Percentiles rank a stretch among this genome's conserved stretches.
Conservation (phyloP, 768 basidiomycete genomes). For the Suillus lakei region DNA sequence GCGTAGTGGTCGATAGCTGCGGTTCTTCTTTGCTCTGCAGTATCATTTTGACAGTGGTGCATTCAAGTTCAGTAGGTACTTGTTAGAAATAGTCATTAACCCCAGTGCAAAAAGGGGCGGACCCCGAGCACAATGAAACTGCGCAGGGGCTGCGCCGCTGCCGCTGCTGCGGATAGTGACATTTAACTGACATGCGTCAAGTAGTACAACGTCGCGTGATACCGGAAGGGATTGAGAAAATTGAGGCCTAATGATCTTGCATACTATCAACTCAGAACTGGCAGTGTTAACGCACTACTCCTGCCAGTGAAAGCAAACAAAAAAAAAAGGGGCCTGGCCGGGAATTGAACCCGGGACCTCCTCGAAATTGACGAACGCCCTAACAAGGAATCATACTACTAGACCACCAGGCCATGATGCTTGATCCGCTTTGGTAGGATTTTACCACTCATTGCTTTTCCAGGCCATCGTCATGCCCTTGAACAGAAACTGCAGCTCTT, state of each 20-base stretch:
- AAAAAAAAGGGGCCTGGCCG: constrained; percentile 68
- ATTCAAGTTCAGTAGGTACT: neutral
- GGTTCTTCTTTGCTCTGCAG: constrained; percentile 1
- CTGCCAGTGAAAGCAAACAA: too few species aligned
- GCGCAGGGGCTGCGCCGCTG: neutral
- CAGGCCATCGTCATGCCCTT: neutral
- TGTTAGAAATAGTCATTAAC: neutral
- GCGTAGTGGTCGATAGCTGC: neutral
- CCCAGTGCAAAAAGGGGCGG: neutral
- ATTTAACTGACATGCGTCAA: too few species aligned
- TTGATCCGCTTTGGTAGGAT: neutral
- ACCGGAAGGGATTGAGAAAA: too few species aligned
- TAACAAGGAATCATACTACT: constrained; percentile 72
- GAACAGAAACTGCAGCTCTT: neutral
- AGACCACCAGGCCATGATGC: constrained; percentile 56
- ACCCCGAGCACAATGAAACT: neutral
- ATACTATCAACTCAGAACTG: too few species aligned
- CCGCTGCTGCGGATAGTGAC: neutral
- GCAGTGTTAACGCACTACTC: too few species aligned
- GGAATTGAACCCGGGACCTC: constrained; percentile 92
- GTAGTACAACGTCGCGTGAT: too few species aligned
- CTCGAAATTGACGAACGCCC: constrained; percentile 49
- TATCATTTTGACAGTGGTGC: neutral
- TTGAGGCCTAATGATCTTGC: too few species aligned
- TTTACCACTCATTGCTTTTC: neutral